Percentiles rank a stretch among this genome's conserved stretches.
Evolutionary conservation across 2,329 filamentous ascomycete genomes (phyloP).

Genomic region (Aspergillus luchuensis): DNA sequence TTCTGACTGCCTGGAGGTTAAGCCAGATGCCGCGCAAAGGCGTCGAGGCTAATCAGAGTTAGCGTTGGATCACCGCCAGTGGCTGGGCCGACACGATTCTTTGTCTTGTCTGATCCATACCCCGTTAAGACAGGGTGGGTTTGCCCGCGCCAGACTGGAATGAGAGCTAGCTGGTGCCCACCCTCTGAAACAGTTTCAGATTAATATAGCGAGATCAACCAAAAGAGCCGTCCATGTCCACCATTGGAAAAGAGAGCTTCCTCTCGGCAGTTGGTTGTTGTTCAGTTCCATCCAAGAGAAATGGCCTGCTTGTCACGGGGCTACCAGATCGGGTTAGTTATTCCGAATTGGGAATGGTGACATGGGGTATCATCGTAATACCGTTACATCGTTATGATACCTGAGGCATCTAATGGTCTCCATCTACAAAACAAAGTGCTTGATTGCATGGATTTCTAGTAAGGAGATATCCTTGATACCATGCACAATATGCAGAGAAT

Average conservation of each 20-base stretch:
- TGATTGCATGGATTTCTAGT: background rate
- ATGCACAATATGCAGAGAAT: background rate
- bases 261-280: background rate
- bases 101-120: background rate
- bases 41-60: constrained; percentile 10
- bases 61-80: constrained; percentile 12
- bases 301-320: background rate
- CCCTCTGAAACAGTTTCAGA: constrained; percentile 4
- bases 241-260: background rate
- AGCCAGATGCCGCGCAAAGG: constrained; percentile 12
- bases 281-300: background rate
- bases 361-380: background rate
- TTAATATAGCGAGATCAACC: background rate
- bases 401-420: background rate
- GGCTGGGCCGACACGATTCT: constrained; percentile 8
- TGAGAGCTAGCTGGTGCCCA: background rate
- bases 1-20: constrained; percentile 11
- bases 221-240: background rate
- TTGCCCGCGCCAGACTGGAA: background rate
- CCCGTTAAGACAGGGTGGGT: background rate
- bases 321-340: background rate
- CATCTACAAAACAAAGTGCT: too few species aligned
- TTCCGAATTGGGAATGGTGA: background rate
- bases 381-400: background rate
- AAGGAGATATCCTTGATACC: background rate